Evolutionary conservation across 441 rosid species (phyloP), one percentile per base, ranked within the genome.

Genomic region (Adansonia madagascariensis): DNA sequence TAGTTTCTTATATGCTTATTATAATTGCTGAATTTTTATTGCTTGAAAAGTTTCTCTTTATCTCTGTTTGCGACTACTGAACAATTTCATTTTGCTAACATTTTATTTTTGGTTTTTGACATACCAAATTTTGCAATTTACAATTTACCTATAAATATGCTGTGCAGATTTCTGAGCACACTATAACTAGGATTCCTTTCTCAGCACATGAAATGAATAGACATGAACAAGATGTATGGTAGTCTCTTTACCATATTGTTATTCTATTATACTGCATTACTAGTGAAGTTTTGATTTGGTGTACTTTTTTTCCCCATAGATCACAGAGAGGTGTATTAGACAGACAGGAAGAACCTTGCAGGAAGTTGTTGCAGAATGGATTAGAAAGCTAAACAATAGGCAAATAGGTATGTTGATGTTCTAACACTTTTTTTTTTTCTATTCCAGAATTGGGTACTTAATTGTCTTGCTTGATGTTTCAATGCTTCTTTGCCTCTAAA

Each of bases 181-280:
- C 81, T 15, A 78, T 86, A 57, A 85, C 91, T 47, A 81, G 84
- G 79, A 90, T 93, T 84, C 98, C 97, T 46, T 86, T 75, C 73
- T 11, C 73, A 68, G 89, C 90, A 24, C 97, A 93, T 83, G 97
- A 90, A 81, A 90, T 79, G 84, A 94, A 93, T 82, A 90, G 86
- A 68, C 91, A 90, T 82, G 99, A 92, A 78, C 97, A 94, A 78
- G 91, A 92, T 87, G 98, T 94, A 89, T 75, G 90, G 43, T 77
- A 18, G 71, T 67, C 20, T 50, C 44, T 77, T 24, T 39, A 49
- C 15, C 35, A 20, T 47, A 39, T 31, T 80, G 24, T 64, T 20
- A 62, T 53, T 72, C 18, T 11, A 7, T 9, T n/a, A 22, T 49
- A 7, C 71, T 60, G 8, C 8, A 5, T 53, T 65, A 39, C 52